Evolutionary conservation across 1,284 basidiomycete genomes (phyloP), one percentile per base, ranked within the genome.

Genomic region (Pascua sp.): DNA sequence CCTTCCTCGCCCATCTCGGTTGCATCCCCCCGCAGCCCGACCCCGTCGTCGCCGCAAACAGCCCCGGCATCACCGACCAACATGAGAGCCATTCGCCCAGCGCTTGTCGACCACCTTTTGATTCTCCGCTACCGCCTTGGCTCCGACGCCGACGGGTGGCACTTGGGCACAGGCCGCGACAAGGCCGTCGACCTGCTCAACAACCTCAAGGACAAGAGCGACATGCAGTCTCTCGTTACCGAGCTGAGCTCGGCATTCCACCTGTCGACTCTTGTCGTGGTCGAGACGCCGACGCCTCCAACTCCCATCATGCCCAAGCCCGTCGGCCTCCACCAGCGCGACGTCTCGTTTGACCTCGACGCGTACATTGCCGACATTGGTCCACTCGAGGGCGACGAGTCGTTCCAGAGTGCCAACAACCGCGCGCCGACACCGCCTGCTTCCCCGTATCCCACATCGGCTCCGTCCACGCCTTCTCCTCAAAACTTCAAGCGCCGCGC

Each of bases 311-410:
- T 38, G 7, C n/a, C 12, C 10, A 24, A 42, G 16, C 4, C 46
- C 24, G 24, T 32, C 11, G 12, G 40, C 5, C 41, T 56, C 12
- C 61, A 59, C 42, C 49, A 61, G 57, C 63, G 64, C 13, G 60
- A 62, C 42, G 56, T 50, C 7, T 67, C 67, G 8, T 68, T 70
- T 49, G 70, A 73, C 52, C 57, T 73, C 8, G 71, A 71, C n/a
- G 61, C 66, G 45, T 73, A 70, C 50, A 52, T 70, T 38, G 56
- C 55, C 12, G 68, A 69, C 42, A 62, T 70, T 18, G 15, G 15
- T 11, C 41, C 40, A 1, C 15, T 43, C 32, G 46, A 43, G 8
- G 40, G 18, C 38, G 52, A 48, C n/a, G 16, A 8, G 9, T 32
- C 24, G 24, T 32, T 32, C 24, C 24, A 32, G 24, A 32, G 24